Conservation (phyloP, 257 asterid genomes). For the Lithospermum erythrorhizon region DNA sequence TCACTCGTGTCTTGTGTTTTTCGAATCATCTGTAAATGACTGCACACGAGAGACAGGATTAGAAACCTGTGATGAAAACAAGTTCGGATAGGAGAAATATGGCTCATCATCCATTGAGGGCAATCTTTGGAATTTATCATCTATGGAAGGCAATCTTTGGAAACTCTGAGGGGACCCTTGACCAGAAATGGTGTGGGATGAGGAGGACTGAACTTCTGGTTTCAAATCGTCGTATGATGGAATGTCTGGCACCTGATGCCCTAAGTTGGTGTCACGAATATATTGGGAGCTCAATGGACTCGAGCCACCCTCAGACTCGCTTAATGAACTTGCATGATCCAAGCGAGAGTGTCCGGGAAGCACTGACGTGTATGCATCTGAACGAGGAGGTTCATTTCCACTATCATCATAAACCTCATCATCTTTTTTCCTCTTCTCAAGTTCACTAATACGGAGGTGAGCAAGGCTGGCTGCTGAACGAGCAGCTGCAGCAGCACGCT, state of each 20-base stretch:
- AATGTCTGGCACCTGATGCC: slow-evolving; percentile 13
- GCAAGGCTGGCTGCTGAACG: slow-evolving; percentile 92
- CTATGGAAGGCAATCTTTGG: slow-evolving; percentile 49
- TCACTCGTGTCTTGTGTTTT: slow-evolving; percentile 21
- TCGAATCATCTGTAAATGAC: slow-evolving; percentile 37
- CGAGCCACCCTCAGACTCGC: slow-evolving; percentile 22
- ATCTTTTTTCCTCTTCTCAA: slow-evolving; percentile 31
- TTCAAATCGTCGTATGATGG: slow-evolving; percentile 21
- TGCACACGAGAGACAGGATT: slow-evolving; percentile 25
- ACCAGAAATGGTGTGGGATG: slow-evolving; percentile 13
- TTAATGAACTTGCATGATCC: slow-evolving; percentile 21
- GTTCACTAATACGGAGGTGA: slow-evolving; percentile 61
- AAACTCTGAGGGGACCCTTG: slow-evolving; percentile 39
- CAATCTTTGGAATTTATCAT: slow-evolving; percentile 49
- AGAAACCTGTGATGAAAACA: slow-evolving; percentile 52
- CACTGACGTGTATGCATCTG: slow-evolving; percentile 17
- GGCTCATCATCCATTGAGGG: slow-evolving; percentile 74
- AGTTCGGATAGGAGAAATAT: slow-evolving; percentile 65
- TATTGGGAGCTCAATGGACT: slow-evolving; percentile 20
- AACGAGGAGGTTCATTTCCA: slow-evolving; percentile 43
- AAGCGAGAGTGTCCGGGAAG: slow-evolving; percentile 14
- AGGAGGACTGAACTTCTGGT: slow-evolving; percentile 18
- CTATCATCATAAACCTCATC: slow-evolving; percentile 19
- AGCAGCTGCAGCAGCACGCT: slow-evolving; percentile 88
- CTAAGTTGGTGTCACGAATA: slow-evolving; percentile 1